Percentiles rank a stretch among this genome's conserved stretches.
phyloP scores from a whole-genome alignment of 768 basidiomycete genomes.

The Myochromella boudieri region DNA sequence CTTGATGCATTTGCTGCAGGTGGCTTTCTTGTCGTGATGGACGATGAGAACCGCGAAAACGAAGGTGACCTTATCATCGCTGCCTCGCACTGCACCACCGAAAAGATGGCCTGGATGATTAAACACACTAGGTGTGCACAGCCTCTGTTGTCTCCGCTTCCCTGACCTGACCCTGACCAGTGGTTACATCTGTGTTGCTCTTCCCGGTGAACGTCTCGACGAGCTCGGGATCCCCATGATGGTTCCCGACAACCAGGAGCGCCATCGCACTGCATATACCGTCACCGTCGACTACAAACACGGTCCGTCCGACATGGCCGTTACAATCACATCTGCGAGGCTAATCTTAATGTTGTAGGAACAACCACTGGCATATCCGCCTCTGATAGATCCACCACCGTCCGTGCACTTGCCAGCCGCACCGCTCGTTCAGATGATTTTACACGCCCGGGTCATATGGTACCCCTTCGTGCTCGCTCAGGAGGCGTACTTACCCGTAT shows the following conservation, averaged over 20 bases:
- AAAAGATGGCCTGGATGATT: conserved; percentile 99
- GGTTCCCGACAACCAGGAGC: conserved; percentile 88
- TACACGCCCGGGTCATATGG: conserved; percentile 92
- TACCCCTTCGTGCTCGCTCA: conserved; percentile 82
- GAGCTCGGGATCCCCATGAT: conserved; percentile 89
- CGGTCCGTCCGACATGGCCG: conserved; percentile 46
- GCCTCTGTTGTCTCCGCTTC: not conserved
- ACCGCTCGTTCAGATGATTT: conserved; percentile 64
- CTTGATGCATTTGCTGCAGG: conserved; percentile 73
- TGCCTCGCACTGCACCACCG: conserved; percentile 79
- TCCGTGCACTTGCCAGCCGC: conserved; percentile 73
- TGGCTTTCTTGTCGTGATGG: conserved; percentile 96
- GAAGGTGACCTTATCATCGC: conserved; percentile 96
- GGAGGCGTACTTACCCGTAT: conserved; percentile 86
- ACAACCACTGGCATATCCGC: conserved; percentile 97
- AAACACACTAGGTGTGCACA: conserved; percentile 89
- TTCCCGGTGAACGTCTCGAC: conserved; percentile 74
- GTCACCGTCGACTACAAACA: conserved; percentile 92
- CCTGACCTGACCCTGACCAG: conserved; percentile 38
- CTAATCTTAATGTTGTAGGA: conserved; percentile 40
- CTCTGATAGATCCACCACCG: conserved; percentile 89
- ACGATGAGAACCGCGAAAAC: conserved; percentile 94
- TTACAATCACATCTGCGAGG: conserved; percentile 3
- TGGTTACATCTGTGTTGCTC: conserved; percentile 90
- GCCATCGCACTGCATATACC: conserved; percentile 92